A percentile compares a stretch with the other conserved stretches of the same genome.
Evolutionary conservation across 257 asterid genomes (phyloP).

Genomic region (Forsythia viridissima): DNA sequence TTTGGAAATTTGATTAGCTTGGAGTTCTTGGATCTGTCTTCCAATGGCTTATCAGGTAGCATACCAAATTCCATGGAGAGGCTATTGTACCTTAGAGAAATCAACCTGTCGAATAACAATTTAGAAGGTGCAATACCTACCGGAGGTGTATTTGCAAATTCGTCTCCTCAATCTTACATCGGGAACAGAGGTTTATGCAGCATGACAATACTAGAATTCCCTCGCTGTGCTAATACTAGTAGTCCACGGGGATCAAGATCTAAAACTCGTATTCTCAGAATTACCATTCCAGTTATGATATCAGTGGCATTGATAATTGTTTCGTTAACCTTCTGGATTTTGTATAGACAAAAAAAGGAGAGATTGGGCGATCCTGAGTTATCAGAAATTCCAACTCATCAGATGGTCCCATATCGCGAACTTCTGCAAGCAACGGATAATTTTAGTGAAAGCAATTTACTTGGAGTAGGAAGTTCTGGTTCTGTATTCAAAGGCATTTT

Average conservation of each 20-base stretch:
- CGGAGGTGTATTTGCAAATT: slow-evolving; percentile 36
- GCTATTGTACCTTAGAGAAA: slow-evolving; percentile 23
- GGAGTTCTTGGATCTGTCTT: slow-evolving; percentile 34
- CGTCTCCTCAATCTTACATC: slow-evolving; percentile 27
- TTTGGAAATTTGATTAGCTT: slow-evolving; percentile 37
- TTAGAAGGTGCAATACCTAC: slow-evolving; percentile 42
- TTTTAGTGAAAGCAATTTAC: slow-evolving; percentile 30
- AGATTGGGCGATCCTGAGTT: slow-evolving; percentile 21
- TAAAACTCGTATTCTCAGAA: background rate
- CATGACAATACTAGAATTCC: slow-evolving; percentile 12
- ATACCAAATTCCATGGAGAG: slow-evolving; percentile 34
- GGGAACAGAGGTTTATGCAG: slow-evolving; percentile 36
- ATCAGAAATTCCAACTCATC: slow-evolving; percentile 16
- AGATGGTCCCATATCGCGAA: slow-evolving; percentile 27
- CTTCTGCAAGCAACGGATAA: slow-evolving; percentile 33
- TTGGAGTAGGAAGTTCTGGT: slow-evolving; percentile 43
- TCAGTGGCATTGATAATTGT: slow-evolving; percentile 10
- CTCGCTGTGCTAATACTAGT: slow-evolving; percentile 11
- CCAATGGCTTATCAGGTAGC: slow-evolving; percentile 34
- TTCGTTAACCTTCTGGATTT: slow-evolving; percentile 19
- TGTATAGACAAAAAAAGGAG: slow-evolving; percentile 16
- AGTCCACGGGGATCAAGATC: slow-evolving; percentile 16
- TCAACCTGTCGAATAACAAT: slow-evolving; percentile 34
- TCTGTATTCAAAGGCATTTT: slow-evolving; percentile 35
- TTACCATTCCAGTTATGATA: slow-evolving; percentile 24